A percentile compares a stretch with the other conserved stretches of the same genome.
These are phyloP conservation scores for Cryptosporidium sp. DNA, from an alignment of 169 alveolate species.

Conservation along the genomic window DNA sequence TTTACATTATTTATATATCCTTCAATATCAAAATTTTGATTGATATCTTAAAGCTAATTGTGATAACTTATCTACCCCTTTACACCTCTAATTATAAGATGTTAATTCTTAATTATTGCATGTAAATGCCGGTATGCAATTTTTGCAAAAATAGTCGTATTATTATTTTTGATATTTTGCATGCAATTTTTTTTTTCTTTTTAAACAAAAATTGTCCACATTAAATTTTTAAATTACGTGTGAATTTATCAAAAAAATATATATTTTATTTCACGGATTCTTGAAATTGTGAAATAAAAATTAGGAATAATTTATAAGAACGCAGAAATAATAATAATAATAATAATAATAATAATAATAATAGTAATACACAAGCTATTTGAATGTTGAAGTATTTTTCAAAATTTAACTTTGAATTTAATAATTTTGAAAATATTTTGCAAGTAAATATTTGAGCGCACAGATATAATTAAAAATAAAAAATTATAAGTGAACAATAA, in stretches of 20 bases:
- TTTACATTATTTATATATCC: no score
- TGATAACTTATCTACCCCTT: no score
- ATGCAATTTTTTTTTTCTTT: not conserved
- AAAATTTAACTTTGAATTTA: not conserved
- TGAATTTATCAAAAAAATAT: not conserved
- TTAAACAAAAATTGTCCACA: not conserved
- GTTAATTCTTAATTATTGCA: not conserved
- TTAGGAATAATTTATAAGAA: no score
- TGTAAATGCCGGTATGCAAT: conserved; percentile 2
- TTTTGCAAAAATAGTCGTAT: not conserved
- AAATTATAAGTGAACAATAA: not conserved
- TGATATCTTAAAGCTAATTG: no score
- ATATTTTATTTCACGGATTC: no score
- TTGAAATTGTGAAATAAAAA: no score
- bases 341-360: no score
- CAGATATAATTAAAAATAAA: not conserved
- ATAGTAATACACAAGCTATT: no score
- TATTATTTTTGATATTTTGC: not conserved
- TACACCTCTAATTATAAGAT: not conserved
- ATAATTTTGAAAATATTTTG: not conserved
- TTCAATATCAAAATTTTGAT: no score
- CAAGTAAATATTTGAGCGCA: conserved; percentile 5
- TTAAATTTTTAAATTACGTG: conserved; percentile 5
- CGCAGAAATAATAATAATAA: no score
- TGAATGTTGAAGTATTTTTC: no score